phyloP scores from a whole-genome alignment of 176 grass and related monocot species.

The Oryza nivara region DNA sequence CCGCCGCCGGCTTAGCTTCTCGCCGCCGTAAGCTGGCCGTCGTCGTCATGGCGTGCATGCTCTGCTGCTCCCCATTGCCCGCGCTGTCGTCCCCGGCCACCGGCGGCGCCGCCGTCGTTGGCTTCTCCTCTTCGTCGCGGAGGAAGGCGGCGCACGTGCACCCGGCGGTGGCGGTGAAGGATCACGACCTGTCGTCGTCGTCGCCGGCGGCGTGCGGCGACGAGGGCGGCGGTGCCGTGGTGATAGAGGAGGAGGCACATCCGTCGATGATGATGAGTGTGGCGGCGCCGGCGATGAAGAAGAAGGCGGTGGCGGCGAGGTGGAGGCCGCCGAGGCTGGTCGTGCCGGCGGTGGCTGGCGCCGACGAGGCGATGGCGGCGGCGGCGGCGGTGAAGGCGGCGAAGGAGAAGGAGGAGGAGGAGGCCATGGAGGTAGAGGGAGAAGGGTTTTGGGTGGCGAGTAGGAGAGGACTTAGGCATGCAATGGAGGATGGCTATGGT shows the following conservation, averaged over 20 bases:
- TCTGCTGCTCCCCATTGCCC: background rate
- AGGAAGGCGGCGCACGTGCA: conserved; percentile 1
- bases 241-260: background rate
- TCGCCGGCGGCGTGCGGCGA: background rate
- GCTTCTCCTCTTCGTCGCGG: conserved; percentile 16
- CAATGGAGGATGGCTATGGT: conserved; percentile 82
- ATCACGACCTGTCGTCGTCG: background rate
- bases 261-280: background rate
- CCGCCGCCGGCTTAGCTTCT: no score
- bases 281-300: background rate
- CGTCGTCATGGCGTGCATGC: conserved; percentile 29
- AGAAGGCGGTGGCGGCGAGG: conserved; percentile 34
- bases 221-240: no score
- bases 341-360: conserved; percentile 49
- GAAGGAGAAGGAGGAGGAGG: background rate
- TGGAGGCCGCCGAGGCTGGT: conserved; percentile 61
- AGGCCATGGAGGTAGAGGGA: conserved; percentile 45
- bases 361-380: background rate
- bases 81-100: background rate
- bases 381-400: background rate
- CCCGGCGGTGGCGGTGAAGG: background rate
- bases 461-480: conserved; percentile 62
- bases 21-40: no score
- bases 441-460: conserved; percentile 60
- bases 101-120: background rate